phyloP scores from a whole-genome alignment of 139 green algal species.

The Medakamo hakoo region DNA sequence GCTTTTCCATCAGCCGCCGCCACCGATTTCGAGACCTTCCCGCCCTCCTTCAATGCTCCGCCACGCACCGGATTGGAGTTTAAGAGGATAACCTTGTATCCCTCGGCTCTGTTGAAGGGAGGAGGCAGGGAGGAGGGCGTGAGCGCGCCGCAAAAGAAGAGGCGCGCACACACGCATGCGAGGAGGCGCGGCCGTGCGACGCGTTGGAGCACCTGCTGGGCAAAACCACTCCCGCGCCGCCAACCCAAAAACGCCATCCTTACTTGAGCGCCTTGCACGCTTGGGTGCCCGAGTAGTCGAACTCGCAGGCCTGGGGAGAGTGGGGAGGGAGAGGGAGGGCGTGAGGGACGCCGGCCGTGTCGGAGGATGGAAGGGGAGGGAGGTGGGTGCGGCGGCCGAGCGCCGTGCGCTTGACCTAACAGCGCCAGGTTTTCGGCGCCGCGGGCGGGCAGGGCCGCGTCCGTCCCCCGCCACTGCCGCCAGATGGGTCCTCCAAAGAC shows the following conservation, averaged over 20 bases:
- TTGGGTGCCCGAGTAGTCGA: conserved; percentile 97
- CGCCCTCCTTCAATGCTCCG: background rate
- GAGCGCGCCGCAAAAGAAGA: background rate
- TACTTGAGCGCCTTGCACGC: conserved; percentile 95
- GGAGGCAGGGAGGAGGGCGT: background rate
- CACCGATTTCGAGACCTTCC: background rate
- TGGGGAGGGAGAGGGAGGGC: too few relatives aligned
- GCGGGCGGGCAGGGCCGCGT: too few relatives aligned
- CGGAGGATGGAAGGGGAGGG: too few relatives aligned
- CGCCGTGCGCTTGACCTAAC: too few relatives aligned
- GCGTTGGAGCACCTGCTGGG: background rate
- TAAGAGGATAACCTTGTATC: conserved; percentile 89
- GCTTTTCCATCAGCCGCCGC: too few relatives aligned
- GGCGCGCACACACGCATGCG: background rate
- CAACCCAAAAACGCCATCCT: conserved; percentile 3
- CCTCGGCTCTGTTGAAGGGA: conserved; percentile 56
- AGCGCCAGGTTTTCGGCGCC: too few relatives aligned
- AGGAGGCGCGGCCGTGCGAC: background rate
- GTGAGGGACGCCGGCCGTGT: too few relatives aligned
- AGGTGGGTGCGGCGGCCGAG: too few relatives aligned
- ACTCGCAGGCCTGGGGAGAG: conserved; percentile 98
- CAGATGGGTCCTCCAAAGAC: too few relatives aligned
- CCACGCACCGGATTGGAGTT: conserved; percentile 88
- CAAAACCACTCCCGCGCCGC: background rate
- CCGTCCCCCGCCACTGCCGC: too few relatives aligned